Percentiles rank a stretch among this genome's conserved stretches.
phyloP scores from a whole-genome alignment of 83 land plant species.

The Diphasiastrum complanatum region DNA sequence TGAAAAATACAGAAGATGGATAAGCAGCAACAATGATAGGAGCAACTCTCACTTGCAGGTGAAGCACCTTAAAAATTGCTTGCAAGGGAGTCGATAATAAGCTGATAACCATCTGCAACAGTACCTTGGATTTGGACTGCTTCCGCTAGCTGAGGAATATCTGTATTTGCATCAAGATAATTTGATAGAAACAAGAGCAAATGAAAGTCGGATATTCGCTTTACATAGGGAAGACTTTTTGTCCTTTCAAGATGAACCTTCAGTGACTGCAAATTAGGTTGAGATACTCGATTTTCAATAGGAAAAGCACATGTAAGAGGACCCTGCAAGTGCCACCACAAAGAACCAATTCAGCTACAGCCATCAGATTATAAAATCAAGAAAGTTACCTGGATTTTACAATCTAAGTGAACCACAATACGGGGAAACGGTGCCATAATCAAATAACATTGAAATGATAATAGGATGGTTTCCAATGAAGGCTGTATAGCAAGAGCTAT shows the following conservation, averaged over 20 bases:
- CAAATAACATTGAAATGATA: no score
- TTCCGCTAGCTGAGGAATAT: conserved; percentile 75
- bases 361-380: neutral
- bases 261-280: conserved; percentile 51
- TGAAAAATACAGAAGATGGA: no score
- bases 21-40: no score
- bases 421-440: no score
- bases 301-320: conserved; percentile 69
- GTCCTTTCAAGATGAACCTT: conserved; percentile 69
- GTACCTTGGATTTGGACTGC: conserved; percentile 58
- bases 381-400: conserved; percentile 2
- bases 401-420: neutral
- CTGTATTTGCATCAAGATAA: conserved; percentile 63
- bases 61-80: conserved; percentile 32
- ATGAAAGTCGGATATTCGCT: conserved; percentile 91
- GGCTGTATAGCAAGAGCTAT: no score
- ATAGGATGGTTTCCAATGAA: no score
- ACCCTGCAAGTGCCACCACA: conserved; percentile 51
- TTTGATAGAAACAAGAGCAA: conserved; percentile 66
- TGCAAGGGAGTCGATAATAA: conserved; percentile 75
- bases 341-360: neutral
- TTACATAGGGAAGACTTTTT: conserved; percentile 61
- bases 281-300: conserved; percentile 60
- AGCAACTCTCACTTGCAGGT: no score
- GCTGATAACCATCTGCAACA: conserved; percentile 77